These are phyloP conservation scores for Citrullus amarus DNA, from an alignment of 306 rosid genomes.

Conservation along the genomic window DNA sequence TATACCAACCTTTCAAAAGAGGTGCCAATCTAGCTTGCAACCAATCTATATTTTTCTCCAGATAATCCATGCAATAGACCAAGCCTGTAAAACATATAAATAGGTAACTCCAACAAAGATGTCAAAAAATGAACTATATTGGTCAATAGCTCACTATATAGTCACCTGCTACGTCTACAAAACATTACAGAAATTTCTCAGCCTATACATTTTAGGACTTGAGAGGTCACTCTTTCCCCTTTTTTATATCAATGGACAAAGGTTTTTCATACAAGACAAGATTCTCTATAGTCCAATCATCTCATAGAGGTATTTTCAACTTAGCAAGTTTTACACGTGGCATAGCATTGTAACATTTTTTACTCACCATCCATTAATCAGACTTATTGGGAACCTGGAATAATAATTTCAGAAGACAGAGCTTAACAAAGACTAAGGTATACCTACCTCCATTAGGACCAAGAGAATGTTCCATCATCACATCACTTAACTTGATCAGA, in stretches of 20 bases:
- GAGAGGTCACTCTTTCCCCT: not conserved
- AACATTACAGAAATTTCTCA: not conserved
- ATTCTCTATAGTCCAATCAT: not conserved
- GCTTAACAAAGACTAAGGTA: not conserved
- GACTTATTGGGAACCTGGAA: not conserved
- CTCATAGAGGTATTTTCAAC: not conserved
- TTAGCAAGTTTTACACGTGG: not conserved
- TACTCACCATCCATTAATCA: not conserved
- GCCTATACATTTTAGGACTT: too few species aligned
- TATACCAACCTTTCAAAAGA: constrained; percentile 64
- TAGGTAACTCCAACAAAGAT: constrained; percentile 11
- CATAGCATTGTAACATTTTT: not conserved
- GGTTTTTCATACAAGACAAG: constrained; percentile 4
- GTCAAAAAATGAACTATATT: not conserved
- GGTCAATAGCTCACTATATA: not conserved
- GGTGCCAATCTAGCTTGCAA: constrained; percentile 69
- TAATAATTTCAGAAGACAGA: not conserved
- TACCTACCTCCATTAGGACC: constrained; percentile 89
- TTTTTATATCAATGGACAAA: not conserved
- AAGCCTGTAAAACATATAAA: constrained; percentile 50
- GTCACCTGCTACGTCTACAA: not conserved
- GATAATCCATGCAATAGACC: constrained; percentile 86
- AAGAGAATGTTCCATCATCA: constrained; percentile 72
- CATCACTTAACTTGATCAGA: constrained; percentile 71
- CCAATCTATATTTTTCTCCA: constrained; percentile 94